Percentiles rank a stretch among this genome's conserved stretches.
Conservation (phyloP, 495 filamentous ascomycete species). For the Aspergillus asperescens region DNA sequence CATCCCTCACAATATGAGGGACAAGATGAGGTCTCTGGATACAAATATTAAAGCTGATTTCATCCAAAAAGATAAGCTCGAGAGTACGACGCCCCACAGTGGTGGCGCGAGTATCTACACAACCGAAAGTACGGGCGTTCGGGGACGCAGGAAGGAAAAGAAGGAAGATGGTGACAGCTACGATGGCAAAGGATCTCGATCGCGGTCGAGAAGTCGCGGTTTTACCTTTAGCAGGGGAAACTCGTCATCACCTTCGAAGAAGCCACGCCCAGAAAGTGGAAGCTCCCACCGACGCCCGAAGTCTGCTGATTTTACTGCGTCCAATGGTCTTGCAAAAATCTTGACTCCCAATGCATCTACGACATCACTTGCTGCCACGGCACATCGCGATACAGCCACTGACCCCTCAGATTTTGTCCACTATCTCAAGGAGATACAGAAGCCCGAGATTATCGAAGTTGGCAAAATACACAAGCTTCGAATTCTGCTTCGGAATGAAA, state of each 20-base stretch:
- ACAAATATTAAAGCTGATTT: slow-evolving; percentile 92
- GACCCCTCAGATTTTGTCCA: slow-evolving; percentile 74
- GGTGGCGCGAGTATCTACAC: slow-evolving; percentile 23
- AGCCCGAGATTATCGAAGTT: slow-evolving; percentile 82
- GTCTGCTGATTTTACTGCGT: slow-evolving; percentile 39
- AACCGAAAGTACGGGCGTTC: slow-evolving; percentile 40
- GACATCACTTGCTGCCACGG: slow-evolving; percentile 38
- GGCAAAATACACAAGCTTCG: slow-evolving; percentile 90
- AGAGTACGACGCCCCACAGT: slow-evolving; percentile 44
- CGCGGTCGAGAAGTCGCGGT: slow-evolving; percentile 68
- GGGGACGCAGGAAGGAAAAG: slow-evolving; percentile 37
- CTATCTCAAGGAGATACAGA: slow-evolving; percentile 70
- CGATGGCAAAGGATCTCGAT: slow-evolving; percentile 49
- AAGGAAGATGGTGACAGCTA: slow-evolving; percentile 31
- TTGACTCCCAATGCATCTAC: slow-evolving; percentile 39
- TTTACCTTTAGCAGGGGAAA: slow-evolving; percentile 63
- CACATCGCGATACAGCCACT: slow-evolving; percentile 43
- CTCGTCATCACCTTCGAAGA: slow-evolving; percentile 54
- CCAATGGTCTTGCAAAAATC: slow-evolving; percentile 44
- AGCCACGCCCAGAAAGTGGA: slow-evolving; percentile 43
- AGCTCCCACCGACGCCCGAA: slow-evolving; percentile 38
- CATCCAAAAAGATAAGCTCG: slow-evolving; percentile 77
- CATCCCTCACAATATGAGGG: slow-evolving; percentile 86
- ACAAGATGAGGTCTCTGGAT: slow-evolving; percentile 87
- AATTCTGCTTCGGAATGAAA: slow-evolving; percentile 86